Conservation (phyloP, 2,329 filamentous ascomycete genomes). For the Ciborinia camelliae region DNA sequence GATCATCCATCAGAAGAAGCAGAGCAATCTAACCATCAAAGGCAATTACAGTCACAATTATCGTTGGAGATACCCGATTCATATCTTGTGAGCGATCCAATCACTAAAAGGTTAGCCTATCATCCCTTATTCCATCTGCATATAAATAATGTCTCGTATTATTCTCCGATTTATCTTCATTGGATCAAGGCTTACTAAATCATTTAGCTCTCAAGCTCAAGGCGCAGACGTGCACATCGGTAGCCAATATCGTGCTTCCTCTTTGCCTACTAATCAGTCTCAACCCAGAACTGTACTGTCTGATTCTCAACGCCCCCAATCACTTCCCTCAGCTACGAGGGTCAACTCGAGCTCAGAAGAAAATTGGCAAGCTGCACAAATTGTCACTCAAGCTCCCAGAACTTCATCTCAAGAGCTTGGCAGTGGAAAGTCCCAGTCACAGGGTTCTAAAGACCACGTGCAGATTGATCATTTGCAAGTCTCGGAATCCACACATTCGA, state of each 20-base stretch:
- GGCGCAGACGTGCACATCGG: background rate
- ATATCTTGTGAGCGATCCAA: conserved; percentile 6
- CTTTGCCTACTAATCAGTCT: conserved; percentile 1
- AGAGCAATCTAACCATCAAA: background rate
- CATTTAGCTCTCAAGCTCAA: conserved; percentile 3
- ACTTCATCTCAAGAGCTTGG: background rate
- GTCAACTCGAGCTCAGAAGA: conserved; percentile 18
- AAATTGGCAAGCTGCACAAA: conserved; percentile 23
- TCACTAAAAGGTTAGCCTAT: conserved; percentile 9
- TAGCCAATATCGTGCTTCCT: conserved; percentile 9
- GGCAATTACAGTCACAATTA: background rate
- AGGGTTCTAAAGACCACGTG: conserved; percentile 8
- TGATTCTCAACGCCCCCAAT: conserved; percentile 14
- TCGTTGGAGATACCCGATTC: conserved; percentile 14
- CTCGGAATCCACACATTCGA: background rate
- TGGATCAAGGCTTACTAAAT: conserved; percentile 5
- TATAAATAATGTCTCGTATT: background rate
- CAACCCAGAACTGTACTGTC: background rate
- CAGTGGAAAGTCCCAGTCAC: background rate
- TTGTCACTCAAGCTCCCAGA: conserved; percentile 16
- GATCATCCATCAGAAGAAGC: background rate
- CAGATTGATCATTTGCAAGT: conserved; percentile 2
- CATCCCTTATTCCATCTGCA: background rate
- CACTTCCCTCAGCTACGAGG: conserved; percentile 6
- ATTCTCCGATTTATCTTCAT: background rate